A percentile compares a stretch with the other conserved stretches of the same genome.
These are phyloP conservation scores for Auricularia cornea DNA, from an alignment of 768 basidiomycete species.

Conservation along the genomic window DNA sequence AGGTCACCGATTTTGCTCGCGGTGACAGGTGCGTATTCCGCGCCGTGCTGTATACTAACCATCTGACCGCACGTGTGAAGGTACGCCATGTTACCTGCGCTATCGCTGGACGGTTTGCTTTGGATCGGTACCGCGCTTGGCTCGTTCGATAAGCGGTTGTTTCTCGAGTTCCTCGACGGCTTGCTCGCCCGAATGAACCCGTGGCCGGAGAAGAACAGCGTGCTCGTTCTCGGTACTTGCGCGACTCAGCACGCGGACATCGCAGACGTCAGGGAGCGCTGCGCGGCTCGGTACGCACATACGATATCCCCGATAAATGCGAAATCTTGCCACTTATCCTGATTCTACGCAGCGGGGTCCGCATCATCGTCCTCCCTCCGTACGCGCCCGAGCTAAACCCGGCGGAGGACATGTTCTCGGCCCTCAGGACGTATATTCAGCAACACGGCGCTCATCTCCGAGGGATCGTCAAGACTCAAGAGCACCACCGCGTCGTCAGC, in stretches of 20 bases:
- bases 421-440: too few relatives aligned
- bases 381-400: too few relatives aligned
- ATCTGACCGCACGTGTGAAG: conserved; percentile 1
- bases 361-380: too few relatives aligned
- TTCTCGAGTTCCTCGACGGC: conserved; percentile 6
- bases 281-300: conserved; percentile 20
- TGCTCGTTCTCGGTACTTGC: conserved; percentile 31
- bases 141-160: conserved; percentile 4
- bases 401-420: too few relatives aligned
- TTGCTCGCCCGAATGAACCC: conserved; percentile 22
- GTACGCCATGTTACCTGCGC: conserved; percentile 11
- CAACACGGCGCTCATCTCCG: too few relatives aligned
- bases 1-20: conserved; percentile 11
- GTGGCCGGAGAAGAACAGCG: conserved; percentile 22
- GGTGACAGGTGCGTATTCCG: conserved; percentile 12
- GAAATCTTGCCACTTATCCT: too few relatives aligned
- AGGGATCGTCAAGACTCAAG: too few relatives aligned
- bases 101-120: conserved; percentile 10
- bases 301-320: too few relatives aligned
- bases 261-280: conserved; percentile 19
- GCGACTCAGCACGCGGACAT: conserved; percentile 29
- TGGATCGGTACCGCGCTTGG: conserved; percentile 2
- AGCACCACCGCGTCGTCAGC: too few relatives aligned
- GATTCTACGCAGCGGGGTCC: too few relatives aligned
- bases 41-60: not conserved